Evolutionary conservation across 2,329 filamentous ascomycete genomes (phyloP).

Genomic region (Trichoderma guizhouense): DNA sequence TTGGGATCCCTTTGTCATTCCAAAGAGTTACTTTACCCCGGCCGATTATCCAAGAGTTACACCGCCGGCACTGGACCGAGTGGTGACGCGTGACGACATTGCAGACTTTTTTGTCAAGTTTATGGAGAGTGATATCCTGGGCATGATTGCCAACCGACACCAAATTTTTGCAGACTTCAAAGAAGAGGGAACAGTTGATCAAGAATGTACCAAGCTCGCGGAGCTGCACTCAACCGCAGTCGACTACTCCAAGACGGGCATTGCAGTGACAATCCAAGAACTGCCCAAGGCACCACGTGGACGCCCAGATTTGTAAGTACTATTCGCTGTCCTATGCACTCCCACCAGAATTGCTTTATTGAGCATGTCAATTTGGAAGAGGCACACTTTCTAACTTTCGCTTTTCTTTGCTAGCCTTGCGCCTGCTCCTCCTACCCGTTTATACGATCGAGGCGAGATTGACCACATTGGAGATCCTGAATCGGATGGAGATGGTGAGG

Average conservation of each 20-base stretch:
- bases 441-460: slow-evolving; percentile 45
- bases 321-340: not conserved
- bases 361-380: not conserved
- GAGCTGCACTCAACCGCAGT: slow-evolving; percentile 67
- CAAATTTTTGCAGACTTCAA: slow-evolving; percentile 61
- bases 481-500: slow-evolving; percentile 37
- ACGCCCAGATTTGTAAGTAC: slow-evolving; percentile 54
- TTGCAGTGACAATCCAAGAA: slow-evolving; percentile 47
- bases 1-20: slow-evolving; percentile 58
- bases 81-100: slow-evolving; percentile 64
- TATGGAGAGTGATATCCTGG: slow-evolving; percentile 65
- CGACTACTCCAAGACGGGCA: slow-evolving; percentile 74
- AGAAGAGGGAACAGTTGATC: slow-evolving; percentile 47
- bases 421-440: slow-evolving; percentile 41
- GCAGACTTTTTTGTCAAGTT: slow-evolving; percentile 77
- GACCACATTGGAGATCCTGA: slow-evolving; percentile 31
- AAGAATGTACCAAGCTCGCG: slow-evolving; percentile 54
- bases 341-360: not conserved
- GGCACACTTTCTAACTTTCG: not conserved
- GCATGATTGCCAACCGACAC: slow-evolving; percentile 62
- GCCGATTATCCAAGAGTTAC: slow-evolving; percentile 65
- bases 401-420: slow-evolving; percentile 38
- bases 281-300: slow-evolving; percentile 40
- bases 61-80: slow-evolving; percentile 57
- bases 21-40: slow-evolving; percentile 44